Evolutionary conservation across 768 basidiomycete species (phyloP), one percentile per base, ranked within the genome.

Genomic region (Saitozyma podzolica): DNA sequence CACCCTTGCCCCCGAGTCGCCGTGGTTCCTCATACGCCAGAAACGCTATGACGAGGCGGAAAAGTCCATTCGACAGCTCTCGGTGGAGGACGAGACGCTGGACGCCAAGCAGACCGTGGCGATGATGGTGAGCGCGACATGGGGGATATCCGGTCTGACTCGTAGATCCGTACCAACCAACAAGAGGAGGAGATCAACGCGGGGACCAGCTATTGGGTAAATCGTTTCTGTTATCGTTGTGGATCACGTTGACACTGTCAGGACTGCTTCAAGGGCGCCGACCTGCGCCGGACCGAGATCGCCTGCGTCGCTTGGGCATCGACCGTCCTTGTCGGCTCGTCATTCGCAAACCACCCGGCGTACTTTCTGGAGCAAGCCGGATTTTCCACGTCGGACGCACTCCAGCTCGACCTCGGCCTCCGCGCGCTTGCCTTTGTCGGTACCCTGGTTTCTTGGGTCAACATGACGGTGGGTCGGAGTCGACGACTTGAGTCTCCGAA

Each of bases 281-380:
- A 82, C 56, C 59, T 70, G 0, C 64, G 80, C 10, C 65, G 80
- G 10, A 80, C 80, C 37, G 80, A 80, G 65, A 79, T 92, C 79
- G 92, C 70, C 40, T 65, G 64, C 43, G 56, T 69, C 58, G 59
- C 55, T 2, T 79, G 76, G 76, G 64, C 65, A 10, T 68, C 74
- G 48, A 78, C 78, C 56, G 52, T 48, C 50, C 37, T 51, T 3
- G 14, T 14, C 20, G 77, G 76, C 55, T 67, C 65, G 39, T 64
- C 72, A 10, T 74, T 74, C 59, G 62, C 64, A 40, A 69, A 69
- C 56, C 69, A 71, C 58, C 67, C 69, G 42, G 61, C 59, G 7
- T 68, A 68, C 56, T 74, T 74, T 45, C 58, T 74, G 42, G 58
- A 67, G 52, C 67, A 71, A 57, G 72, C 70, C n/a, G 72, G 72